A percentile compares a stretch with the other conserved stretches of the same genome.
Evolutionary conservation across 768 basidiomycete genomes (phyloP).

Genomic region (Sistotremastrum suecicum): DNA sequence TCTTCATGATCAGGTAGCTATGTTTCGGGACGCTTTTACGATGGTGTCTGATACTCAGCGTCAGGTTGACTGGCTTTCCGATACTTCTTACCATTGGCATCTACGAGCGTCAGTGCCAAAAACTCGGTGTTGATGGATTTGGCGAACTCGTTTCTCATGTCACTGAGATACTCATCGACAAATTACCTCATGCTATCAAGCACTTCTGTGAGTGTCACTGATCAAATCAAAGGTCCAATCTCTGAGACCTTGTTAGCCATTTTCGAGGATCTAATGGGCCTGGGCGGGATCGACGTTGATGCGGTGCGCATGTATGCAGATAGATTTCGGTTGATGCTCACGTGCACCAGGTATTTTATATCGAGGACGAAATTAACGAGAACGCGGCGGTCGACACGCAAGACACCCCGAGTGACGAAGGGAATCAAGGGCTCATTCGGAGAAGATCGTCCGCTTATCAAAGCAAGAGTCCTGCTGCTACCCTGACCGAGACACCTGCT

Average conservation of each 20-base stretch:
- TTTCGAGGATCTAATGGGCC: constrained; percentile 60
- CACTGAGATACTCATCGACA: constrained; percentile 58
- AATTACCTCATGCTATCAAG: constrained; percentile 62
- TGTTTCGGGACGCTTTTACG: not conserved
- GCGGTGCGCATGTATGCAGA: constrained; percentile 30
- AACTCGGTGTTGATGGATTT: constrained; percentile 46
- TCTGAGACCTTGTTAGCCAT: constrained; percentile 33
- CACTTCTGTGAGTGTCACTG: constrained; percentile 42
- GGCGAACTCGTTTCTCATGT: constrained; percentile 58
- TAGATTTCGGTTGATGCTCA: not conserved
- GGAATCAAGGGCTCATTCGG: constrained; percentile 2
- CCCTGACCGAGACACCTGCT: constrained; percentile 2
- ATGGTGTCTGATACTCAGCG: not conserved
- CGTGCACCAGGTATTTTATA: constrained; percentile 52
- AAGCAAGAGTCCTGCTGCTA: constrained; percentile 13
- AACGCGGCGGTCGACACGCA: constrained; percentile 38
- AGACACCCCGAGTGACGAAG: constrained; percentile 9
- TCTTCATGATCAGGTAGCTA: constrained; percentile 66
- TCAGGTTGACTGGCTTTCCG: constrained; percentile 71
- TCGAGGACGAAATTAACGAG: constrained; percentile 50
- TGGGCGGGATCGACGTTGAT: constrained; percentile 59
- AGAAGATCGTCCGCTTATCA: constrained; percentile 1
- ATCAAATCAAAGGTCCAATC: not conserved
- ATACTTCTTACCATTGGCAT: constrained; percentile 65
- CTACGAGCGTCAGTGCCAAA: constrained; percentile 78